These are phyloP conservation scores for Quercus robur DNA, from an alignment of 306 rosid genomes.

Conservation along the genomic window DNA sequence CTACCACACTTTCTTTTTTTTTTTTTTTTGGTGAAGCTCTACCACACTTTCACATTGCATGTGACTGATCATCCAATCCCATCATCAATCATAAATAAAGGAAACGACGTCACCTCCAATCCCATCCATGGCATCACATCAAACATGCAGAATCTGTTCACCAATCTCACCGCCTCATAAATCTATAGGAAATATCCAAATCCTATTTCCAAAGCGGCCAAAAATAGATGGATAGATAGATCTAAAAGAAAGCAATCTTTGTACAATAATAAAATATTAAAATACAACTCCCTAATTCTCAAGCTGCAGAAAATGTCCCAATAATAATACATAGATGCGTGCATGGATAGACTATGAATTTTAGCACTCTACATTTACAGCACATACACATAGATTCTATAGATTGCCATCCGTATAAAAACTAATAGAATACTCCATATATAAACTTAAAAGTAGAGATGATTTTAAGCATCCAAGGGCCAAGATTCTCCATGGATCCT, in stretches of 20 bases:
- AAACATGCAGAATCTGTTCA: background rate
- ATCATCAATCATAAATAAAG: background rate
- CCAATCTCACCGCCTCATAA: background rate
- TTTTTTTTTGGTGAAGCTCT: background rate
- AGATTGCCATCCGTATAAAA: background rate
- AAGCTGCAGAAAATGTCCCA: background rate
- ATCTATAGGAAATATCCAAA: background rate
- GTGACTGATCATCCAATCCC: background rate
- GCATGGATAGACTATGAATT: background rate
- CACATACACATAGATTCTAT: background rate
- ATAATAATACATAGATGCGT: background rate
- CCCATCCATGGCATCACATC: conserved; percentile 1
- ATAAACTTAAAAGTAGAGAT: background rate
- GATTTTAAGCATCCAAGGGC: conserved; percentile 24
- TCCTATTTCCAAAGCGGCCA: background rate
- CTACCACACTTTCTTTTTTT: background rate
- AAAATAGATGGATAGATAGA: background rate
- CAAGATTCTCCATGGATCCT: conserved; percentile 37
- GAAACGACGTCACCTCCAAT: background rate
- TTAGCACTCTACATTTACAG: background rate
- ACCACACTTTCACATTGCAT: background rate
- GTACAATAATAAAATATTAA: background rate
- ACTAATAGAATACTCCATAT: background rate
- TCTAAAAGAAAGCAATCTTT: background rate
- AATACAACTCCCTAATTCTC: background rate